Conservation (phyloP, 306 rosid genomes). For the Mucuna pruriens region DNA sequence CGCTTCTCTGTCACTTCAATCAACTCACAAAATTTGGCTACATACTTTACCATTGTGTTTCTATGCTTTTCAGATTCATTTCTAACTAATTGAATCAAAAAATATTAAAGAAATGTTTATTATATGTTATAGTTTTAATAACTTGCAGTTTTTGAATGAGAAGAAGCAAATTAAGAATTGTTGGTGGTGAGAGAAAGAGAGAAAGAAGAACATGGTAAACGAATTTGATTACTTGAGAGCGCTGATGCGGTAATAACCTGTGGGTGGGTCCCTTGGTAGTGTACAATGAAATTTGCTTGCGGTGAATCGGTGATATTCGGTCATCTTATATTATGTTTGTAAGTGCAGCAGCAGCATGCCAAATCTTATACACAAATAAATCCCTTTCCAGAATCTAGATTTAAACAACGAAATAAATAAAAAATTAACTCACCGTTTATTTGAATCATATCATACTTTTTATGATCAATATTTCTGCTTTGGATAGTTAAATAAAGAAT, state of each 20-base stretch:
- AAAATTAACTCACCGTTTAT: neutral
- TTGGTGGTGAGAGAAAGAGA: neutral
- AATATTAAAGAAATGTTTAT: too few relatives aligned
- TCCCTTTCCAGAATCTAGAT: neutral
- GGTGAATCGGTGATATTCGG: too few relatives aligned
- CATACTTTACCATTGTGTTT: neutral
- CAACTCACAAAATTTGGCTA: neutral
- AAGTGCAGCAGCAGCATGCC: neutral
- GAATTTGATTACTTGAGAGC: neutral
- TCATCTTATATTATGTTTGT: too few relatives aligned
- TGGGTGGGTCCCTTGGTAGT: neutral
- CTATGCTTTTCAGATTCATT: neutral
- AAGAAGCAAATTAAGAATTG: too few relatives aligned
- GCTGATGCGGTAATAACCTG: neutral
- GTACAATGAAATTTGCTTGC: too few relatives aligned
- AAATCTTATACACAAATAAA: neutral
- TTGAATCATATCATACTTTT: neutral
- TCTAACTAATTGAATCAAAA: too few relatives aligned
- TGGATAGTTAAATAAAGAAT: too few relatives aligned
- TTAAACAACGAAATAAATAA: neutral
- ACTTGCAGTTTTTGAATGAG: neutral
- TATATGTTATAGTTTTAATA: neutral
- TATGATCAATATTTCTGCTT: neutral
- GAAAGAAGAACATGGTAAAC: neutral
- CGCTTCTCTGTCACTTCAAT: neutral